A percentile compares a stretch with the other conserved stretches of the same genome.
Conservation (phyloP, 345 rosid genomes). For the Toxicodendron radicans region DNA sequence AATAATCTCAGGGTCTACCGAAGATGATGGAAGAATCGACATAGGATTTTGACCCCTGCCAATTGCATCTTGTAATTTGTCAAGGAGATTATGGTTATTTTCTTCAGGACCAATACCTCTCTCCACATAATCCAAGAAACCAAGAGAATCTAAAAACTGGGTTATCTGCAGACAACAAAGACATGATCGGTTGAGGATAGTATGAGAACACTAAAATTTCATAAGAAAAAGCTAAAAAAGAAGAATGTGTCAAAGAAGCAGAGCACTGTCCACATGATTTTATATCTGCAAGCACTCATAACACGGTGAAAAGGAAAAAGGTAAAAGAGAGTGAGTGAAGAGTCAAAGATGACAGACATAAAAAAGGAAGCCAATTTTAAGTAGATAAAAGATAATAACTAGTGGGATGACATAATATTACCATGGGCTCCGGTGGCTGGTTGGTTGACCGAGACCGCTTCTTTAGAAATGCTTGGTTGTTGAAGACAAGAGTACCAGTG, state of each 20-base stretch:
- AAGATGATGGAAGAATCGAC: slow-evolving; percentile 69
- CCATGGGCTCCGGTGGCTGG: slow-evolving; percentile 92
- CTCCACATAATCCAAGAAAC: slow-evolving; percentile 91
- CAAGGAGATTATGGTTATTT: slow-evolving; percentile 75
- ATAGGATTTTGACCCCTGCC: slow-evolving; percentile 94
- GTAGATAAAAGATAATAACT: background rate
- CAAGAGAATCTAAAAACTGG: slow-evolving; percentile 81
- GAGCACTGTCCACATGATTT: background rate
- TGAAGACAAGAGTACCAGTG: slow-evolving; percentile 60
- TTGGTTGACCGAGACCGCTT: slow-evolving; percentile 89
- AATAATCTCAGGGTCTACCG: slow-evolving; percentile 74
- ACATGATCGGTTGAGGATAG: slow-evolving; percentile 3
- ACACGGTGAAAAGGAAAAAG: background rate
- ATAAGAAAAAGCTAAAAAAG: background rate
- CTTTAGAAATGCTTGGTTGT: slow-evolving; percentile 85
- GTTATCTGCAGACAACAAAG: slow-evolving; percentile 53
- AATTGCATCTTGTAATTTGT: slow-evolving; percentile 92
- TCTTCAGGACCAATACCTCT: slow-evolving; percentile 72
- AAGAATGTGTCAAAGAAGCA: background rate
- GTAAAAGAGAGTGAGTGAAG: slow-evolving; percentile 3
- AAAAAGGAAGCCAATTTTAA: background rate
- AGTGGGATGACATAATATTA: slow-evolving; percentile 32
- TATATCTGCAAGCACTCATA: background rate
- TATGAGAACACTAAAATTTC: background rate
- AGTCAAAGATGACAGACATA: background rate